These are phyloP conservation scores for Solanum acaule DNA, from an alignment of 257 asterid species.

Conservation along the genomic window DNA sequence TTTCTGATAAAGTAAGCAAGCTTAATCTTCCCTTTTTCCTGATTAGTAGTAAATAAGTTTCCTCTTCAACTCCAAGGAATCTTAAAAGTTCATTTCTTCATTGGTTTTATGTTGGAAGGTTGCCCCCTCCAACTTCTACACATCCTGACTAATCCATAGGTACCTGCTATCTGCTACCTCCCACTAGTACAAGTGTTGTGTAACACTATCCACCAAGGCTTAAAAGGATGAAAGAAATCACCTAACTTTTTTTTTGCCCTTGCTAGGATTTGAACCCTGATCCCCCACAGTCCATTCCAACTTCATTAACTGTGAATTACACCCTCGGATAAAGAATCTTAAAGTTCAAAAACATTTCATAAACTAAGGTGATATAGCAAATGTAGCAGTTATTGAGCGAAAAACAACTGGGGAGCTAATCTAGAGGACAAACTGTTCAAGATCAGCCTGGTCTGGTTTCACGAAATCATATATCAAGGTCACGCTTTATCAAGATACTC, in stretches of 20 bases:
- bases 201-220: not conserved
- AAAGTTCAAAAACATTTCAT: not conserved
- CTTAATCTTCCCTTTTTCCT: not conserved
- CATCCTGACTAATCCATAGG: not conserved
- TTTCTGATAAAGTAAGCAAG: not conserved
- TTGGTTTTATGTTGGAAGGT: not conserved
- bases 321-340: not conserved
- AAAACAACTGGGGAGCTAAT: not conserved
- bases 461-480: not conserved
- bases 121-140: not conserved
- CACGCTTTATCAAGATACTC: not conserved
- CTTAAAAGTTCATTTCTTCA: not conserved
- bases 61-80: not conserved
- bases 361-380: not conserved
- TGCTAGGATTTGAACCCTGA: not conserved
- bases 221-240: not conserved
- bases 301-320: not conserved
- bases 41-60: not conserved
- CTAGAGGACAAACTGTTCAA: not conserved
- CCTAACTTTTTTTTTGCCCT: not conserved
- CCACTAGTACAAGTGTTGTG: not conserved
- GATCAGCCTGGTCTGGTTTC: not conserved
- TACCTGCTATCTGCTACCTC: not conserved
- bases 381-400: not conserved
- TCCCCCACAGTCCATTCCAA: not conserved